phyloP scores from a whole-genome alignment of 345 rosid genomes.

The Lepidium africanum region DNA sequence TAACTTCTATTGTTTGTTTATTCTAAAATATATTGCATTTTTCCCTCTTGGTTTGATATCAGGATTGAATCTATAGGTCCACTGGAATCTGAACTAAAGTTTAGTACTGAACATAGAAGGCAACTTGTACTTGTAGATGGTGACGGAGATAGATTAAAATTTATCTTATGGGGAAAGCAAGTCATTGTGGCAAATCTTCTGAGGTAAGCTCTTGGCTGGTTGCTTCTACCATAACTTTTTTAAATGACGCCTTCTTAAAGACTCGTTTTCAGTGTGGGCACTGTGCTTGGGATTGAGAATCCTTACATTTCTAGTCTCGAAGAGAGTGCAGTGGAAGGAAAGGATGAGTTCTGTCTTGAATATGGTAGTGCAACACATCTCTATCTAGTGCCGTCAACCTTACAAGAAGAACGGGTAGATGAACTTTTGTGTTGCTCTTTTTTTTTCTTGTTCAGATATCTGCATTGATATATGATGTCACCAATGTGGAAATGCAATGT shows the following conservation, averaged over 20 bases:
- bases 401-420: conserved; percentile 74
- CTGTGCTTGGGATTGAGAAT: conserved; percentile 79
- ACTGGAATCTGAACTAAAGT: conserved; percentile 52
- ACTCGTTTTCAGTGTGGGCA: conserved; percentile 58
- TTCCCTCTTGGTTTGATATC: conserved; percentile 15
- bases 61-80: conserved; percentile 84
- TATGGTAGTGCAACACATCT: conserved; percentile 93
- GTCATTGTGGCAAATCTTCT: conserved; percentile 68
- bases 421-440: not conserved
- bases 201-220: conserved; percentile 49
- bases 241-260: not conserved
- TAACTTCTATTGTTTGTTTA: not conserved
- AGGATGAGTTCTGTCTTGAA: conserved; percentile 68
- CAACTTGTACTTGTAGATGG: conserved; percentile 66
- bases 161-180: conserved; percentile 91
- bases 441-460: not conserved
- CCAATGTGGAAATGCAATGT: conserved; percentile 15
- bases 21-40: not conserved
- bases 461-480: conserved; percentile 9
- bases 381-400: conserved; percentile 67
- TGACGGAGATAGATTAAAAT: conserved; percentile 55
- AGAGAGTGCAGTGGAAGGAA: conserved; percentile 48
- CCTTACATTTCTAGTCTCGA: conserved; percentile 66
- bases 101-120: conserved; percentile 46
- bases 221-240: conserved; percentile 3